Percentiles rank a stretch among this genome's conserved stretches.
Evolutionary conservation across 345 rosid species (phyloP).

Genomic region (Cardamine resedifolia): DNA sequence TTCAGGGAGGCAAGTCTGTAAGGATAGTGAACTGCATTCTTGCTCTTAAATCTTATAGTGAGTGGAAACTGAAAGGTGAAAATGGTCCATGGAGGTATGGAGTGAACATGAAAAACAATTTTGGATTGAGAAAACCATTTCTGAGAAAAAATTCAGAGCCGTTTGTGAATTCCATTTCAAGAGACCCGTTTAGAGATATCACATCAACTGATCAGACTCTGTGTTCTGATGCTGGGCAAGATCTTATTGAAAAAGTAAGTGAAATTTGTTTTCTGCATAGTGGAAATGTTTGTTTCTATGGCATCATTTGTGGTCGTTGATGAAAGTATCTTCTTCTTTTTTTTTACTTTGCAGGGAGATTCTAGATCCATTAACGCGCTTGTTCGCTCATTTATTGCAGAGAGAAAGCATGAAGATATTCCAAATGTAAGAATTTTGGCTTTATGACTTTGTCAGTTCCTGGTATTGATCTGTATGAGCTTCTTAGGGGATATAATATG

Average conservation of each 20-base stretch:
- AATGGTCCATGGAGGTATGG: slow-evolving; percentile 67
- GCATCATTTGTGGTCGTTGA: neutral
- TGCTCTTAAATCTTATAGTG: slow-evolving; percentile 76
- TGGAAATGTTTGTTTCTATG: slow-evolving; percentile 16
- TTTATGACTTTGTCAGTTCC: neutral
- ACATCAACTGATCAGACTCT: slow-evolving; percentile 33
- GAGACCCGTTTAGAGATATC: slow-evolving; percentile 45
- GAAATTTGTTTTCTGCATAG: slow-evolving; percentile 17
- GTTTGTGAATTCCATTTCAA: slow-evolving; percentile 58
- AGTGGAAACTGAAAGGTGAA: slow-evolving; percentile 80
- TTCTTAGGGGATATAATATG: neutral
- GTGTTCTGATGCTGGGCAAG: slow-evolving; percentile 13
- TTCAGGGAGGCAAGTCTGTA: slow-evolving; percentile 74
- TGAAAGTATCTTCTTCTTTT: neutral
- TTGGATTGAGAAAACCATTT: slow-evolving; percentile 51
- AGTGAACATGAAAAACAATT: slow-evolving; percentile 46
- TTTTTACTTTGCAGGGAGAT: slow-evolving; percentile 45
- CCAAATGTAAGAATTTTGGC: slow-evolving; percentile 53
- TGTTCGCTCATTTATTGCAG: slow-evolving; percentile 65
- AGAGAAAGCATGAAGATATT: slow-evolving; percentile 74
- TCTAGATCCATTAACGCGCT: slow-evolving; percentile 56
- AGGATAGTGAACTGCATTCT: slow-evolving; percentile 78
- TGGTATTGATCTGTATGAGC: neutral
- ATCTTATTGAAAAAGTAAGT: slow-evolving; percentile 50
- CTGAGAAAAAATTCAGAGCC: slow-evolving; percentile 64